Evolutionary conservation across 1,284 basidiomycete species (phyloP).

Genomic region (Singerocomus rubriflavus): DNA sequence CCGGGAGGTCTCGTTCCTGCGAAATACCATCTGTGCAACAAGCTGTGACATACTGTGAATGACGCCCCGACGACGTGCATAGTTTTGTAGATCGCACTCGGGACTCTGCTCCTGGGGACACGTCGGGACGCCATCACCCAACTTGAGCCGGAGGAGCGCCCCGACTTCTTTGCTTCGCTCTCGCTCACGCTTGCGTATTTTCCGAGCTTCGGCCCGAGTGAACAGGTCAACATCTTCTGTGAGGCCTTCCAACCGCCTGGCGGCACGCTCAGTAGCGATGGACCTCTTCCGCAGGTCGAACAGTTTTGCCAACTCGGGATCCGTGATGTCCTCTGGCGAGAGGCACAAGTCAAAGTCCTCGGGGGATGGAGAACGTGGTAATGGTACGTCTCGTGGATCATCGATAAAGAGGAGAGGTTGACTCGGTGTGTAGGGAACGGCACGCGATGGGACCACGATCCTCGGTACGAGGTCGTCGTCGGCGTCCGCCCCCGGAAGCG

Average conservation of each 20-base stretch:
- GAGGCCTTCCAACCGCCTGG: conserved; percentile 37
- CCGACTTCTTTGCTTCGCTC: conserved; percentile 51
- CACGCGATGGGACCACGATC: conserved; percentile 3
- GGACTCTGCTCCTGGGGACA: conserved; percentile 24
- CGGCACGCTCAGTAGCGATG: conserved; percentile 40
- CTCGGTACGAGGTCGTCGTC: conserved; percentile 36
- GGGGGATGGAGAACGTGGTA: conserved; percentile 46
- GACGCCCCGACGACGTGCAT: conserved; percentile 24
- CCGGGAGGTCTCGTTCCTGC: conserved; percentile 40
- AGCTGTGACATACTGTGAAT: conserved; percentile 45
- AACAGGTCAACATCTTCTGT: conserved; percentile 38
- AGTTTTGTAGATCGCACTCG: conserved; percentile 20
- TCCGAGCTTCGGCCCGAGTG: conserved; percentile 43
- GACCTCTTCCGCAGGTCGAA: conserved; percentile 40
- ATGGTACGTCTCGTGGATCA: conserved; percentile 38
- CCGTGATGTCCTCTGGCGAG: conserved; percentile 35
- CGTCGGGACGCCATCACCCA: conserved; percentile 28
- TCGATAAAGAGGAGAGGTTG: conserved; percentile 40
- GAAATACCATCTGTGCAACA: conserved; percentile 56
- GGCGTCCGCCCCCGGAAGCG: conserved; percentile 38
- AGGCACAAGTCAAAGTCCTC: conserved; percentile 41
- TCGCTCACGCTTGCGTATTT: conserved; percentile 46
- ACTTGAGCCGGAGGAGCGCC: conserved; percentile 48
- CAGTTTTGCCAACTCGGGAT: conserved; percentile 39
- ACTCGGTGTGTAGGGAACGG: conserved; percentile 15